Base-by-base conservation (phyloP, 306 rosid species). In the Trichosanthes truncata region DNA sequence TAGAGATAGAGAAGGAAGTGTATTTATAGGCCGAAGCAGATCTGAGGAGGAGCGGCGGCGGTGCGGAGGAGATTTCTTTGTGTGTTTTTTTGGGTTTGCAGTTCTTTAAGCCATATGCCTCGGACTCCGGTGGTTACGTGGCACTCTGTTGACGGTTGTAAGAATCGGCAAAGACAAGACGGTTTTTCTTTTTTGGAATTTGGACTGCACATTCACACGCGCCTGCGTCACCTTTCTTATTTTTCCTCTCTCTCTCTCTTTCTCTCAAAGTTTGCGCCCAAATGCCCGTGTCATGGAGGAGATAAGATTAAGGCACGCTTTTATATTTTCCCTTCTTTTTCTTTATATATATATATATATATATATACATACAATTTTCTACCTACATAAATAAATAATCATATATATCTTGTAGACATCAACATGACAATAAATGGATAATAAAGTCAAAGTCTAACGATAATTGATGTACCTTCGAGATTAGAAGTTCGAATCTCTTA, bases 61-160 rank as follows among this genome's bases (percentile, higher is more conserved):
- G 51, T 68, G 53, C 33, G 66, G 61, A 48, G 59, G 59, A 17
- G 80, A 31, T 7, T 43, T n/a, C n/a, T n/a, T n/a, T n/a, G n/a
- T 35, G 11, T 51, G 80, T 25, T 57, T 46, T 33, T 26, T 21
- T 66, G 53, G 21, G 71, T 78, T 82, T 86, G 84, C 86, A 86
- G 89, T 81, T 87, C 84, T 63, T 56, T 43, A 53, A 80, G 87
- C 60, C 10, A 12, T 9, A 15, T 43, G 26, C 6, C 77, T 78
- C 63, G 72, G 74, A 26, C 66, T n/a, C 9, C 6, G 13, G 15
- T 4, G 20, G 38, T 69, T 86, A 85, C 97, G 97, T 91, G 98
- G 83, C 96, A 11, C 5, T 45, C 0, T 76, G 41, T 66, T 77
- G 73, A 78, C 82, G 89, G 85, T 82, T 86, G 57, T 1, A 74